Conservation (phyloP, 306 rosid genomes). For the Vigna nakashimae region DNA sequence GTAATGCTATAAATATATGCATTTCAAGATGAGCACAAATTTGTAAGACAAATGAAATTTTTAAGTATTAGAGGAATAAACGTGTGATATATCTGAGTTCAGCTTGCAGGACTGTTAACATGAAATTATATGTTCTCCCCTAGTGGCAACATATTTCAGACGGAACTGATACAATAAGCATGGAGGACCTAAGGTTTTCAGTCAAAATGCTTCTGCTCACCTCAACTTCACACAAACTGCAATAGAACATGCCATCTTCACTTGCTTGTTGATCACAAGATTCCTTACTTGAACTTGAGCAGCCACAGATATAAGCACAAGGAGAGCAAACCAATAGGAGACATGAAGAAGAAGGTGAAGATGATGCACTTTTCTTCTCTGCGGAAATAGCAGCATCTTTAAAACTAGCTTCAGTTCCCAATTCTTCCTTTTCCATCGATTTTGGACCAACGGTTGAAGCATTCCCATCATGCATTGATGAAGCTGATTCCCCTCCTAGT, state of each 20-base stretch:
- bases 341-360: conserved; percentile 57
- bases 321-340: conserved; percentile 71
- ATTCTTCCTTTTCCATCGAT: conserved; percentile 61
- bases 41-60: conserved; percentile 25
- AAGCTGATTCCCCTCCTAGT: conserved; percentile 71
- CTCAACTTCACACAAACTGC: conserved; percentile 99
- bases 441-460: conserved; percentile 64
- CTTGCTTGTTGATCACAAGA: conserved; percentile 71
- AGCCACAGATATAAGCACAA: conserved; percentile 67
- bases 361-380: conserved; percentile 48
- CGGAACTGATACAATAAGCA: neutral
- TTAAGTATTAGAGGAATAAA: conserved; percentile 30
- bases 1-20: conserved; percentile 5
- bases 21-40: conserved; percentile 7
- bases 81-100: conserved; percentile 30
- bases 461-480: conserved; percentile 67
- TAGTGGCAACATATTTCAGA: conserved; percentile 9
- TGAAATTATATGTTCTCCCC: conserved; percentile 19
- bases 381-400: conserved; percentile 51
- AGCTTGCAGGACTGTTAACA: conserved; percentile 23
- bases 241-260: conserved; percentile 97
- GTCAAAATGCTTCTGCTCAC: conserved; percentile 56
- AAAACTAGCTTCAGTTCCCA: conserved; percentile 57
- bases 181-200: conserved; percentile 3
- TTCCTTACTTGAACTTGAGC: conserved; percentile 65